Evolutionary conservation across 1,139 yeast species (phyloP).

Genomic region (Pneumocystis oryctolagi): DNA sequence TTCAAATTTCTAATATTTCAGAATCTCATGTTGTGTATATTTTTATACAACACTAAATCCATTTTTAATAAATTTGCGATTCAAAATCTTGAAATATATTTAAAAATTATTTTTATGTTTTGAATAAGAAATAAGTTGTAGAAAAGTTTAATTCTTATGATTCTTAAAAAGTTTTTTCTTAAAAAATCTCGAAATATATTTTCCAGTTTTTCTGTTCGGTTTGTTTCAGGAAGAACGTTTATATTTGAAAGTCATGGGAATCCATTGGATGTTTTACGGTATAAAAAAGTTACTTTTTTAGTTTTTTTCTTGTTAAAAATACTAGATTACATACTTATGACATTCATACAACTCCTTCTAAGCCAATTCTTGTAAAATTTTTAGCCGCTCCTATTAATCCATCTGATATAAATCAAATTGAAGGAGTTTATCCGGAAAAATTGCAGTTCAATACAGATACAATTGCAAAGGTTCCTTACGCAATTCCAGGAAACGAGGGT

Average conservation of each 20-base stretch:
- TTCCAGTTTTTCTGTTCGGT: neutral
- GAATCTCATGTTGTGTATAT: too few species aligned
- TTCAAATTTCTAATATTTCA: too few species aligned
- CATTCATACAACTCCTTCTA: conserved; percentile 30
- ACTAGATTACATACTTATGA: neutral
- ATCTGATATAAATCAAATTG: conserved; percentile 76
- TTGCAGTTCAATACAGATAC: conserved; percentile 45
- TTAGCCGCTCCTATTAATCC: conserved; percentile 89
- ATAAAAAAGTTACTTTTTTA: neutral
- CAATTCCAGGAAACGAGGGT: conserved; percentile 90
- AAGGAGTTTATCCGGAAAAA: conserved; percentile 84
- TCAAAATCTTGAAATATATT: too few species aligned
- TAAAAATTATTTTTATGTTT: too few species aligned
- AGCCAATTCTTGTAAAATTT: conserved; percentile 25
- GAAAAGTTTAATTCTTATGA: neutral
- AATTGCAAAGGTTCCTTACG: conserved; percentile 44
- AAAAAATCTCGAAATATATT: neutral
- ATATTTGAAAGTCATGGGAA: conserved; percentile 11
- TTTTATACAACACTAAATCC: too few species aligned
- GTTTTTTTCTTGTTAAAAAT: neutral
- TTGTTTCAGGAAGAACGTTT: conserved; percentile 1
- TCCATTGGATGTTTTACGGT: conserved; percentile 9
- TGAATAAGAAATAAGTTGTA: too few species aligned
- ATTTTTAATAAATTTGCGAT: too few species aligned
- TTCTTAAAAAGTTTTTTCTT: neutral